Percentiles rank a stretch among this genome's conserved stretches.
Evolutionary conservation across 1,139 yeast species (phyloP).

Genomic region (Torulaspora pretoriensis): DNA sequence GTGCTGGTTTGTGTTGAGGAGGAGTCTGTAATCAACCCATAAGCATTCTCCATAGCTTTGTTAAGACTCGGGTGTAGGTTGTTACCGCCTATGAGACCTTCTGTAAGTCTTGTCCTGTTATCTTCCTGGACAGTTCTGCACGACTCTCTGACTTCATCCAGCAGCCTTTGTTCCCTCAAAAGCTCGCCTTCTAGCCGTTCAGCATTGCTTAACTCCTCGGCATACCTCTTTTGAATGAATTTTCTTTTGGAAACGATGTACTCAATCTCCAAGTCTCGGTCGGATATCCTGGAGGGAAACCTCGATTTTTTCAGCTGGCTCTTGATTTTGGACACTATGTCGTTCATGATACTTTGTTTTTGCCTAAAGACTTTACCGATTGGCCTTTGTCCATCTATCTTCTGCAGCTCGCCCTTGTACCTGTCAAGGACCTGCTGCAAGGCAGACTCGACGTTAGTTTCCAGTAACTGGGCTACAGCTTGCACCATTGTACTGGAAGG

Average conservation of each 20-base stretch:
- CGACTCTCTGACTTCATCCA: constrained; percentile 21
- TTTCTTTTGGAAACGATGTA: constrained; percentile 32
- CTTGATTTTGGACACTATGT: constrained; percentile 26
- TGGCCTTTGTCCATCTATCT: constrained; percentile 15
- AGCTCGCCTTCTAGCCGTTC: constrained; percentile 28
- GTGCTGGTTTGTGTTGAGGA: constrained; percentile 10
- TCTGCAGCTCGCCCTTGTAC: constrained; percentile 21
- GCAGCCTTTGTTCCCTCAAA: constrained; percentile 18
- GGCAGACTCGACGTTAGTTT: constrained; percentile 25
- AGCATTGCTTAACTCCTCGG: constrained; percentile 24
- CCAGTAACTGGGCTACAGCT: constrained; percentile 25
- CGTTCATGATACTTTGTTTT: constrained; percentile 25
- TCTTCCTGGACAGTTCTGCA: constrained; percentile 14
- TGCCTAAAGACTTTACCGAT: constrained; percentile 18
- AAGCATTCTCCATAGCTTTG: constrained; percentile 29
- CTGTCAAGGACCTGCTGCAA: constrained; percentile 24
- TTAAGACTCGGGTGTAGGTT: constrained; percentile 30
- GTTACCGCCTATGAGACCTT: constrained; percentile 20
- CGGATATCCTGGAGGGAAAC: constrained; percentile 30
- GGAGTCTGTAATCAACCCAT: constrained; percentile 23
- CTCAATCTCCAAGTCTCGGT: constrained; percentile 31
- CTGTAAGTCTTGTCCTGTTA: constrained; percentile 19
- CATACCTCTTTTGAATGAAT: constrained; percentile 28
- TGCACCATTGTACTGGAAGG: constrained; percentile 22
- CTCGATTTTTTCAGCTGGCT: constrained; percentile 22